Evolutionary conservation across 306 rosid species (phyloP), one percentile per base, ranked within the genome.

Genomic region (Lablab purpureus): DNA sequence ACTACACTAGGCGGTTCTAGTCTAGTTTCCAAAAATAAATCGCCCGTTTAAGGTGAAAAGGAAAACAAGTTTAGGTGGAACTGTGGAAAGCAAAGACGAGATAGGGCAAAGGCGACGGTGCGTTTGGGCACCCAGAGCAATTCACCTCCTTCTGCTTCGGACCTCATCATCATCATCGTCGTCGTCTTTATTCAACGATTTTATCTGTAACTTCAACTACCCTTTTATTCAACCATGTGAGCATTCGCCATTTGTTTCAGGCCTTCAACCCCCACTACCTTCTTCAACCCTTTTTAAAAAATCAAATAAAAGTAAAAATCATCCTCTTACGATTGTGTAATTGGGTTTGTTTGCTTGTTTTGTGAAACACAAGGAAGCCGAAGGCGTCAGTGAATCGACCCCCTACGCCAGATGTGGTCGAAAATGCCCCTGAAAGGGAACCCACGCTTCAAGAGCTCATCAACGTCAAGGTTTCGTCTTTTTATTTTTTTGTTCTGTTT

Each of bases 311-410:
- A 59, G 27, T 27, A 0, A 28, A 13, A 28, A 30, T 28, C 4
- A 59, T 59, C 40, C 66, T 59, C 66, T 12, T 25, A 5, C 14
- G 11, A 2, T 60, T 60, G 17, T 41, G 6, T 71, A 71, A 76
- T 77, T 59, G 22, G 18, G 32, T 34, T 81, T 69, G 10, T 22
- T 50, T 75, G 6, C 25, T 50, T 34, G 18, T 10, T 51, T 52
- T 43, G 27, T 73, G 47, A 76, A 56, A 65, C 56, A 5, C 18
- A 85, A 94, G 94, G 98, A 91, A 91, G 83, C 74, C 87, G 83
- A 91, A 93, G 84, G 76, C 92, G 75, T 94, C 97, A 50, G 94
- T 87, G 82, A 93, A 91, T 87, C 93, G 98, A 73, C 93, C 94
- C 9, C 91, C 98, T n/a, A 86, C 98, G 21, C 97, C 98, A 21